phyloP scores from a whole-genome alignment of 495 filamentous ascomycete genomes.

The Niebla homalea region DNA sequence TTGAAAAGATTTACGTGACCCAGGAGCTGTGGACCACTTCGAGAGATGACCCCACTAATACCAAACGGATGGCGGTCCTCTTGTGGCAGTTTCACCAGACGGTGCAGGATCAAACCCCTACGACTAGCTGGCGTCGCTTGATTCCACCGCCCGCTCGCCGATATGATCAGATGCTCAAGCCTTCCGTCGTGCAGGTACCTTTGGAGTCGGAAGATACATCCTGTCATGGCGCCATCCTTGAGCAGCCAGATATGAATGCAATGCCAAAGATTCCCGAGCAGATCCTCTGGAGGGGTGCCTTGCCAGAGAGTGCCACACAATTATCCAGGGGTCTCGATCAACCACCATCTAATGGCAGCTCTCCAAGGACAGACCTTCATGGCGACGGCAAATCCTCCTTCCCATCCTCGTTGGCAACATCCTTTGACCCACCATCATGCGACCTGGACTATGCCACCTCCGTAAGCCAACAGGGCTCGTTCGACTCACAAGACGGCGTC shows the following conservation, averaged over 20 bases:
- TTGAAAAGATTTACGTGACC: constrained; percentile 34
- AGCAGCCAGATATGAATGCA: too few relatives aligned
- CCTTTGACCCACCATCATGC: constrained; percentile 8
- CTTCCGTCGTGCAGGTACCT: not conserved
- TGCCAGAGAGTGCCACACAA: not conserved
- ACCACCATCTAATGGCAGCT: constrained; percentile 2
- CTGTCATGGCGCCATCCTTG: too few relatives aligned
- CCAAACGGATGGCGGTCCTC: constrained; percentile 32
- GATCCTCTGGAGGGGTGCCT: too few relatives aligned
- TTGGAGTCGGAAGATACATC: constrained; percentile 2
- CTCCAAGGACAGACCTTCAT: constrained; percentile 1
- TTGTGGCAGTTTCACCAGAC: constrained; percentile 42
- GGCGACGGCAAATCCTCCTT: constrained; percentile 9
- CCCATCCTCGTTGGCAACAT: constrained; percentile 11
- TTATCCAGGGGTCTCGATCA: not conserved
- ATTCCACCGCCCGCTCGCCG: constrained; percentile 29
- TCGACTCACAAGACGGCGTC: not conserved
- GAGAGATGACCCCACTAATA: not conserved
- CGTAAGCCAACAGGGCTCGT: not conserved
- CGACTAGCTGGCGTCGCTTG: constrained; percentile 40
- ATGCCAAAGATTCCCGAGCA: too few relatives aligned
- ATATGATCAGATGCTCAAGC: constrained; percentile 13
- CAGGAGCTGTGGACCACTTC: constrained; percentile 34
- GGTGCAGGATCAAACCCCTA: constrained; percentile 30
- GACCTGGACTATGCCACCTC: not conserved